Evolutionary conservation across 2,329 filamentous ascomycete species (phyloP).

Genomic region (Fusarium duplospermum): DNA sequence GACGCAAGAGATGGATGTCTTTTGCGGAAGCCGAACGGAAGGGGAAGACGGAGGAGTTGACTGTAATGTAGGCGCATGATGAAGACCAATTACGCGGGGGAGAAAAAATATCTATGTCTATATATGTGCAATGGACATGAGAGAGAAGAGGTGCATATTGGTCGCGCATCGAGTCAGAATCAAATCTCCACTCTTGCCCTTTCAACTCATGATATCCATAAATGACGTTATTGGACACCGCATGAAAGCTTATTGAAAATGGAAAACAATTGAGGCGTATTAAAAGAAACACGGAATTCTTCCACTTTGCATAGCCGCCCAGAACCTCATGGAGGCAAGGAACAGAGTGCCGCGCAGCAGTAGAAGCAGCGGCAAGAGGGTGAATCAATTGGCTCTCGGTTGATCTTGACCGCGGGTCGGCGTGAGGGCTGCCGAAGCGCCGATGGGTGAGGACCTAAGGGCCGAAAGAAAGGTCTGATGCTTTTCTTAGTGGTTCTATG

Average conservation of each 20-base stretch:
- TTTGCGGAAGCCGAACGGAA: constrained; percentile 14
- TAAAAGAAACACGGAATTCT: background rate
- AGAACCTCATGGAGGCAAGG: background rate
- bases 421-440: constrained; percentile 18
- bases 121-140: constrained; percentile 14
- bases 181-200: constrained; percentile 48
- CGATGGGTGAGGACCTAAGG: background rate
- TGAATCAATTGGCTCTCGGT: background rate
- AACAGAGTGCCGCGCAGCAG: background rate
- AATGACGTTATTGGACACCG: background rate
- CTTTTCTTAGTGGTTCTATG: background rate
- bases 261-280: background rate
- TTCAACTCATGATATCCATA: constrained; percentile 24
- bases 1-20: constrained; percentile 29
- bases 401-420: background rate
- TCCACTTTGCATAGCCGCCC: background rate
- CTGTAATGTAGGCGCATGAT: constrained; percentile 40
- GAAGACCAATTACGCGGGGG: constrained; percentile 27
- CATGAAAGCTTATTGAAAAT: background rate
- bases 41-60: constrained; percentile 27
- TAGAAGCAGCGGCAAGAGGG: background rate
- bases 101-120: constrained; percentile 19
- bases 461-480: background rate
- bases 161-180: constrained; percentile 41
- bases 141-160: constrained; percentile 20